Conservation (phyloP, 495 filamentous ascomycete genomes). For the Podospora appendiculata region DNA sequence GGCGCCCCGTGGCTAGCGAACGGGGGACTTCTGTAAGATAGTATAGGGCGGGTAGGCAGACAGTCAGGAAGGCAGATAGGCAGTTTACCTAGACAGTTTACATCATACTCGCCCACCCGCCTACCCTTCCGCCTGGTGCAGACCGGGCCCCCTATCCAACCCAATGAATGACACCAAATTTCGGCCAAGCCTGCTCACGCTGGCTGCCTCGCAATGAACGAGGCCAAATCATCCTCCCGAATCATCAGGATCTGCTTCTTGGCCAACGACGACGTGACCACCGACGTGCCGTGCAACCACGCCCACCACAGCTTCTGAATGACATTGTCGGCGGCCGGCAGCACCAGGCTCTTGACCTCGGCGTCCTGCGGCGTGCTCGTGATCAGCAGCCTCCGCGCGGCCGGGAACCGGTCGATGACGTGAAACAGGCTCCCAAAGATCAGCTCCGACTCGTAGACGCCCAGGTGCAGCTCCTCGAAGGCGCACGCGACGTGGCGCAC, state of each 20-base stretch:
- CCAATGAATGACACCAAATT: too few relatives aligned
- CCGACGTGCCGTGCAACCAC: conserved; percentile 26
- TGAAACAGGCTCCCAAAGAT: conserved; percentile 35
- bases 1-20: too few relatives aligned
- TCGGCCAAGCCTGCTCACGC: too few relatives aligned
- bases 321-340: conserved; percentile 20
- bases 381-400: conserved; percentile 18
- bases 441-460: conserved; percentile 22
- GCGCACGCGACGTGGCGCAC: conserved; percentile 26
- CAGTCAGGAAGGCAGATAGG: too few relatives aligned
- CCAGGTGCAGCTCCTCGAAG: conserved; percentile 24
- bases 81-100: too few relatives aligned
- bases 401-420: conserved; percentile 29
- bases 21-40: too few relatives aligned
- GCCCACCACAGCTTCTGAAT: conserved; percentile 35
- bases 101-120: too few relatives aligned
- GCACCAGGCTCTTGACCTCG: conserved; percentile 8
- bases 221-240: conserved; percentile 21
- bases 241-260: conserved; percentile 30
- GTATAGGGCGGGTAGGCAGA: too few relatives aligned
- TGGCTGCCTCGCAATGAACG: conserved; percentile 10
- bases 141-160: too few relatives aligned
- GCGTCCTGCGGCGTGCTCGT: conserved; percentile 24
- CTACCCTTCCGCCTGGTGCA: too few relatives aligned
- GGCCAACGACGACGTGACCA: conserved; percentile 21